A percentile compares a stretch with the other conserved stretches of the same genome.
Evolutionary conservation across 1,284 basidiomycete species (phyloP).

Genomic region (Microbotryum violaceum): DNA sequence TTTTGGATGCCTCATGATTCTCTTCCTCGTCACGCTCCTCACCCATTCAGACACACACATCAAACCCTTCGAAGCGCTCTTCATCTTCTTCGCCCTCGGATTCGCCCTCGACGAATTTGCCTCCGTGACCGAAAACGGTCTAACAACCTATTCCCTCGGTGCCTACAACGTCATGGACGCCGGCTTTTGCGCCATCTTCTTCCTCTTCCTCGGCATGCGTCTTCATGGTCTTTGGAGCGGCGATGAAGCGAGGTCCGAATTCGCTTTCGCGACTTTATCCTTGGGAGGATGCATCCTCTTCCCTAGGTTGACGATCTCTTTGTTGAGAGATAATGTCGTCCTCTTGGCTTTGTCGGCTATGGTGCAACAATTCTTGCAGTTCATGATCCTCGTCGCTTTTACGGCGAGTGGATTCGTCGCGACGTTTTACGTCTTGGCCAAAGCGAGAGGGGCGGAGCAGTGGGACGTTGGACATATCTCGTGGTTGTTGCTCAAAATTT

Average conservation of each 20-base stretch:
- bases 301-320: slow-evolving; percentile 31
- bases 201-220: slow-evolving; percentile 28
- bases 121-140: slow-evolving; percentile 19
- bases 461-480: slow-evolving; percentile 20
- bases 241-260: slow-evolving; percentile 10
- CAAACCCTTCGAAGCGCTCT: slow-evolving; percentile 26
- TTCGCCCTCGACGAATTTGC: slow-evolving; percentile 35
- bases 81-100: slow-evolving; percentile 29
- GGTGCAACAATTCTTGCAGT: slow-evolving; percentile 29
- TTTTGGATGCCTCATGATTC: slow-evolving; percentile 26
- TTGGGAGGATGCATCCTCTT: slow-evolving; percentile 31
- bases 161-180: slow-evolving; percentile 22
- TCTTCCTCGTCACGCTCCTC: slow-evolving; percentile 29
- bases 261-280: slow-evolving; percentile 33
- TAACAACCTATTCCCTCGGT: slow-evolving; percentile 4
- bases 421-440: slow-evolving; percentile 27
- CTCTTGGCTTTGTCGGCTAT: slow-evolving; percentile 27
- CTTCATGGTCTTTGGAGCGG: slow-evolving; percentile 12
- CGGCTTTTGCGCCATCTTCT: slow-evolving; percentile 23
- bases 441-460: background rate
- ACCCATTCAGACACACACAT: slow-evolving; percentile 15
- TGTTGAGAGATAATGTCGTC: slow-evolving; percentile 30
- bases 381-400: slow-evolving; percentile 25
- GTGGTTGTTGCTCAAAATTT: slow-evolving; percentile 34
- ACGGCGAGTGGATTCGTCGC: slow-evolving; percentile 32